These are phyloP conservation scores for Alternaria longipes DNA, from an alignment of 2,329 filamentous ascomycete genomes.

Conservation along the genomic window DNA sequence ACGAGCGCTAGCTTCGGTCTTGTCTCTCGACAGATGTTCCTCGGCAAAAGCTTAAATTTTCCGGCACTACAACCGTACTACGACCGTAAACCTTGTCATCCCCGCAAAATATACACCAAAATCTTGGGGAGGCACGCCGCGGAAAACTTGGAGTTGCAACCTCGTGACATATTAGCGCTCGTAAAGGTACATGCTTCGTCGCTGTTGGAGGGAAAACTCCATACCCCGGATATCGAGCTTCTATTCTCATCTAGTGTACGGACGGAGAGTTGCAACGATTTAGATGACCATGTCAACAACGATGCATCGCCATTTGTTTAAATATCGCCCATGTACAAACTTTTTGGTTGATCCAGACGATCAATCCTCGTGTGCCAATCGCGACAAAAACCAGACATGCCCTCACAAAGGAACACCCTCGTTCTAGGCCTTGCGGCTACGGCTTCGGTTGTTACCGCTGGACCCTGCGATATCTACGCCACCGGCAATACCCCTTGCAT, in stretches of 20 bases:
- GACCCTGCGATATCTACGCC: constrained; percentile 70
- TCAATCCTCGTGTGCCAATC: not conserved
- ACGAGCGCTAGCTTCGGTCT: not conserved
- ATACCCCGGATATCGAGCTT: not conserved
- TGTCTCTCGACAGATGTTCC: constrained; percentile 1
- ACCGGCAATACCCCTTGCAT: constrained; percentile 69
- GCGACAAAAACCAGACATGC: constrained; percentile 14
- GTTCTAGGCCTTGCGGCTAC: constrained; percentile 24
- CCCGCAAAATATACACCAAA: constrained; percentile 8
- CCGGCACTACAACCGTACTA: constrained; percentile 11
- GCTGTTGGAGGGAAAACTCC: constrained; percentile 14
- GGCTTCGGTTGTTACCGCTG: constrained; percentile 51
- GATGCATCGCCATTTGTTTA: not conserved
- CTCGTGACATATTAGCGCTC: not conserved
- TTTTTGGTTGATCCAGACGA: not conserved
- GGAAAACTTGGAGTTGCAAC: not conserved
- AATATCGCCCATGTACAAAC: not conserved
- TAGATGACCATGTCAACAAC: not conserved
- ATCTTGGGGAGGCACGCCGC: not conserved
- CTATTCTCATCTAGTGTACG: not conserved
- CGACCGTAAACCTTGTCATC: not conserved
- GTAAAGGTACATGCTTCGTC: not conserved
- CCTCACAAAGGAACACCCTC: constrained; percentile 16
- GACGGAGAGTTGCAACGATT: not conserved
- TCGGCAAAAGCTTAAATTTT: constrained; percentile 22